Percentiles rank a stretch among this genome's conserved stretches.
Evolutionary conservation across 345 rosid genomes (phyloP).

Genomic region (Carallia pectinifolia): DNA sequence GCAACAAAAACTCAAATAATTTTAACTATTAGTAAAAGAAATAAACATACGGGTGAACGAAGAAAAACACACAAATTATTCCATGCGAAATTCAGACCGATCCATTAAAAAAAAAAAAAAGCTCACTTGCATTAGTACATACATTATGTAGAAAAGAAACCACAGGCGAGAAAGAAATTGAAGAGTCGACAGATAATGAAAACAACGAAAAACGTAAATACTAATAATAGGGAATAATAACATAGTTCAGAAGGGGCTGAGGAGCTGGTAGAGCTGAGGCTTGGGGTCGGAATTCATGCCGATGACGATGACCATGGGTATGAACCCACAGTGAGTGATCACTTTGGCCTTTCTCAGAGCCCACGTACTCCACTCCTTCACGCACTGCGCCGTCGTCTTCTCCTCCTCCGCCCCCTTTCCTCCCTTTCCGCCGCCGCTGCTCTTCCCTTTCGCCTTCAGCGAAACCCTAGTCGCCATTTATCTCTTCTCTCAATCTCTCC

Average conservation of each 20-base stretch:
- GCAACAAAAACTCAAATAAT: too few relatives aligned
- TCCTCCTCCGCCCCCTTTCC: conserved; percentile 29
- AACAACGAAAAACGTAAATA: background rate
- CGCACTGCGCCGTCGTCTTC: conserved; percentile 37
- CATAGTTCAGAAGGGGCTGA: conserved; percentile 59
- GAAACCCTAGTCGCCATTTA: conserved; percentile 52
- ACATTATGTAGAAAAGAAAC: too few relatives aligned
- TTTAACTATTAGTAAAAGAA: too few relatives aligned
- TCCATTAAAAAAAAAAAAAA: too few relatives aligned
- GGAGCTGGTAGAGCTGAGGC: conserved; percentile 85
- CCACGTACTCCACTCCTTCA: conserved; percentile 97
- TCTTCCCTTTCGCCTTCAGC: conserved; percentile 49
- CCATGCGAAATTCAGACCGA: too few relatives aligned
- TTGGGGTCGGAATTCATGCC: conserved; percentile 97
- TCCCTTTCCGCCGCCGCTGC: conserved; percentile 34
- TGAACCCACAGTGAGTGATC: conserved; percentile 84
- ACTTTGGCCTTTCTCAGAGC: conserved; percentile 82
- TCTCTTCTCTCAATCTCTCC: background rate
- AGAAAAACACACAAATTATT: too few relatives aligned
- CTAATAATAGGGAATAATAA: background rate
- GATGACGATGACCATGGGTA: conserved; percentile 76
- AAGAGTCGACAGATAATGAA: conserved; percentile 39
- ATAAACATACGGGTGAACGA: too few relatives aligned
- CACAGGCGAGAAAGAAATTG: background rate
- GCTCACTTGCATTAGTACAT: too few relatives aligned